A percentile compares a stretch with the other conserved stretches of the same genome.
These are phyloP conservation scores for Raffaelea deltoideospora DNA, from an alignment of 2,329 filamentous ascomycete species.

Conservation along the genomic window DNA sequence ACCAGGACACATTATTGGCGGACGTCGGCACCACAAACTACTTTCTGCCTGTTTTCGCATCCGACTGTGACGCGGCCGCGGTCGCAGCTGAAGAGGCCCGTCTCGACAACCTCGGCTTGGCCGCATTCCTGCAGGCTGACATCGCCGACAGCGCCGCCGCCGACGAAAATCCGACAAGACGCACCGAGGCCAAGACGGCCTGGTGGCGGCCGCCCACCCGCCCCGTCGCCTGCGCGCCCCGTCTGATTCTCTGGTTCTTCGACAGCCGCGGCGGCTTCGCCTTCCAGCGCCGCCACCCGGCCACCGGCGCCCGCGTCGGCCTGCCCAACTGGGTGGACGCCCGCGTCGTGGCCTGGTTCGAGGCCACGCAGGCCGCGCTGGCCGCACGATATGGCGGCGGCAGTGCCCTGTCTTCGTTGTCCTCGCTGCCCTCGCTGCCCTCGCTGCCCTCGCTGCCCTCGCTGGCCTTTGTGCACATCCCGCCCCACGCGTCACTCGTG, in stretches of 20 bases:
- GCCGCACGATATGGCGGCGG: slow-evolving; percentile 10
- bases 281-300: slow-evolving; percentile 16
- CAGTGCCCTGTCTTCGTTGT: too few relatives aligned
- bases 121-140: too few relatives aligned
- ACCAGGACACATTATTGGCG: too few relatives aligned
- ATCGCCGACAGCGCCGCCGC: background rate
- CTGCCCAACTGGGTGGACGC: slow-evolving; percentile 26
- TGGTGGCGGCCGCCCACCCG: too few relatives aligned
- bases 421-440: slow-evolving; percentile 27
- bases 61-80: slow-evolving; percentile 6
- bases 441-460: slow-evolving; percentile 22
- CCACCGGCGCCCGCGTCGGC: slow-evolving; percentile 8
- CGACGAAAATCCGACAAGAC: too few relatives aligned
- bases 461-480: slow-evolving; percentile 34
- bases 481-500: slow-evolving; percentile 16
- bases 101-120: too few relatives aligned
- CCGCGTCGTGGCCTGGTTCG: slow-evolving; percentile 29
- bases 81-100: too few relatives aligned
- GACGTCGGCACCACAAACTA: slow-evolving; percentile 16
- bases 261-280: slow-evolving; percentile 35
- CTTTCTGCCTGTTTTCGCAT: slow-evolving; percentile 15
- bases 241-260: slow-evolving; percentile 45
- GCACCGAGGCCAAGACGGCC: too few relatives aligned
- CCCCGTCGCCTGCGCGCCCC: background rate
- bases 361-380: slow-evolving; percentile 18